Conservation (phyloP, 2,329 filamentous ascomycete genomes). For the Sporothrix variecibatus region DNA sequence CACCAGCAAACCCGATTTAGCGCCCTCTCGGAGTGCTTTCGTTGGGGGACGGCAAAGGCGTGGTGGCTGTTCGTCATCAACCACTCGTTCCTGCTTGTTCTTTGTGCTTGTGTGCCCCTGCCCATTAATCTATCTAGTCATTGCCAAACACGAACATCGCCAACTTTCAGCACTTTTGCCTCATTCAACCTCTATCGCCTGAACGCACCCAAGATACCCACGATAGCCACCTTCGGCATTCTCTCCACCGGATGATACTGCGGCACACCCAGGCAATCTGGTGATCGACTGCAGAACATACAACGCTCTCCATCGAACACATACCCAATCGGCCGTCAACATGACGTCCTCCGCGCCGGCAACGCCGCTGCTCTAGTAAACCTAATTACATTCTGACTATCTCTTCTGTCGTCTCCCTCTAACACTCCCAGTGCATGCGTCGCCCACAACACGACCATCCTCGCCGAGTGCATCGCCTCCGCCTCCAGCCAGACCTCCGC, state of each 20-base stretch:
- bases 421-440: slow-evolving; percentile 73
- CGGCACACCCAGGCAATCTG: neutral
- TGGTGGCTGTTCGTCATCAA: slow-evolving; percentile 8
- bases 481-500: slow-evolving; percentile 80
- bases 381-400: slow-evolving; percentile 9
- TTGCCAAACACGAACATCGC: neutral
- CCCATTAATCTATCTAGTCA: neutral
- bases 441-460: slow-evolving; percentile 88
- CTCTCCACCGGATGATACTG: neutral
- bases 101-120: neutral
- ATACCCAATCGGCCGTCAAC: neutral
- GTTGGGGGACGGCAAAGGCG: neutral
- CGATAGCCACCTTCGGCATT: neutral
- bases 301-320: neutral
- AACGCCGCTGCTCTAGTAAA: slow-evolving; percentile 31
- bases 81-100: neutral
- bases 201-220: neutral
- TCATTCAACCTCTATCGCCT: neutral
- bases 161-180: neutral
- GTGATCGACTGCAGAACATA: neutral
- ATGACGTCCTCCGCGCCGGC: slow-evolving; percentile 22
- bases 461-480: slow-evolving; percentile 87
- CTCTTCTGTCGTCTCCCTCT: neutral
- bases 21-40: neutral
- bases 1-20: neutral